Evolutionary conservation across 345 rosid genomes (phyloP), one percentile per base, ranked within the genome.

Genomic region (Conringia planisiliqua): DNA sequence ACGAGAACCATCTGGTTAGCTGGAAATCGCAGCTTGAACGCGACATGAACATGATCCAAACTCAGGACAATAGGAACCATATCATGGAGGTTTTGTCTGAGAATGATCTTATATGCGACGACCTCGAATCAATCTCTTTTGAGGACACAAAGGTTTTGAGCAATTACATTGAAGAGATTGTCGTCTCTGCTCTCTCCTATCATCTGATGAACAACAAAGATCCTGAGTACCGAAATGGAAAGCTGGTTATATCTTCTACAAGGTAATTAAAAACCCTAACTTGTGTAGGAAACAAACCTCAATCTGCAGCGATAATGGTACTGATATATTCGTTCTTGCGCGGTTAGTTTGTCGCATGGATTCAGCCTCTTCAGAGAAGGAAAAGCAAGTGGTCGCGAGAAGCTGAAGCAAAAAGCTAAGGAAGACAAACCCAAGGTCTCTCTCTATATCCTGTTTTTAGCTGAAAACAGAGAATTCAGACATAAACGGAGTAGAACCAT

Each of bases 41-140:
- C n/a, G 99, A 92, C 76, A 95, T 95, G 99, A 92, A 87, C 83
- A 88, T 77, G 91, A 89, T 95, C 56, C 89, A 89, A 85, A 87
- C 90, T 75, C 93, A 87, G 73, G 99, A 95, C 58, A 95, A 92
- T 42, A 84, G 86, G 72, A 95, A 88, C 76, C 98, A 95, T 64
- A 86, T 95, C 76, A 78, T 85, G 85, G 98, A 95, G 80, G 97
- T 95, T 46, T 89, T 95, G 46, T 89, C 96, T 3, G 84, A 87
- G 7, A 95, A 95, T 61, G 98, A 95, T 79, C 86, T 95, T 3
- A 90, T 87, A 56, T 95, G 98, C 4, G 97, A 90, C 73, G 99
- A 90, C 74, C 87, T 92, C 8, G 92, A 92, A 42, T 82, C 90
- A 0, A 84, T 92, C 68, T 83, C 90, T 13, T 59, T 85, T 54